Percentiles rank a stretch among this genome's conserved stretches.
phyloP scores from a whole-genome alignment of 202 grass and related monocot species.

The Zizania palustris region DNA sequence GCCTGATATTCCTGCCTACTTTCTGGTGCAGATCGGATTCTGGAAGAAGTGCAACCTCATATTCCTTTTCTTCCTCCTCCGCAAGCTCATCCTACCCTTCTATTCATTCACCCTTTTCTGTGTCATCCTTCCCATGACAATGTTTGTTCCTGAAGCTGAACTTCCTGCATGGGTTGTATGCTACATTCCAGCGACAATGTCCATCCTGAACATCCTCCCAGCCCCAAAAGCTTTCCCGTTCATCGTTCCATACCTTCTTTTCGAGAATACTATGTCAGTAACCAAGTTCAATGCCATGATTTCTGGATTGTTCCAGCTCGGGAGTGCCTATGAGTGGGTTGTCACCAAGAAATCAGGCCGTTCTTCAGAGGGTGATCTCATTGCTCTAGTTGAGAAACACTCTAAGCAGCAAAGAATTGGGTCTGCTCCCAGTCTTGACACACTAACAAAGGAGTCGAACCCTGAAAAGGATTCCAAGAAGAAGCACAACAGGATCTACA shows the following conservation, averaged over 20 bases:
- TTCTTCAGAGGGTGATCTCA: slow-evolving; percentile 65
- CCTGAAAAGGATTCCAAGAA: slow-evolving; percentile 60
- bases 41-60: slow-evolving; percentile 94
- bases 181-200: slow-evolving; percentile 81
- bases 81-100: slow-evolving; percentile 80
- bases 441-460: slow-evolving; percentile 43
- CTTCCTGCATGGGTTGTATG: slow-evolving; percentile 81
- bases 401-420: slow-evolving; percentile 51
- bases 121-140: slow-evolving; percentile 85
- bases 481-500: slow-evolving; percentile 76
- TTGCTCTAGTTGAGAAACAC: slow-evolving; percentile 63
- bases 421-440: slow-evolving; percentile 52
- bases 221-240: slow-evolving; percentile 79
- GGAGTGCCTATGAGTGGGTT: slow-evolving; percentile 83
- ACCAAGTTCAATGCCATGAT: slow-evolving; percentile 94
- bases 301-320: slow-evolving; percentile 84
- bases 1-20: slow-evolving; percentile 30
- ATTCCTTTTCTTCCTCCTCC: slow-evolving; percentile 87
- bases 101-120: slow-evolving; percentile 91
- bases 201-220: slow-evolving; percentile 81
- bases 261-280: slow-evolving; percentile 92
- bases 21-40: slow-evolving; percentile 68
- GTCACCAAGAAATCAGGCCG: slow-evolving; percentile 89
- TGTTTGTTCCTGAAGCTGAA: slow-evolving; percentile 86
- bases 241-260: slow-evolving; percentile 79